Percentiles rank a stretch among this genome's conserved stretches.
These are phyloP conservation scores for Ceratocystis alfenasii DNA, from an alignment of 2,329 filamentous ascomycete genomes.

Conservation along the genomic window DNA sequence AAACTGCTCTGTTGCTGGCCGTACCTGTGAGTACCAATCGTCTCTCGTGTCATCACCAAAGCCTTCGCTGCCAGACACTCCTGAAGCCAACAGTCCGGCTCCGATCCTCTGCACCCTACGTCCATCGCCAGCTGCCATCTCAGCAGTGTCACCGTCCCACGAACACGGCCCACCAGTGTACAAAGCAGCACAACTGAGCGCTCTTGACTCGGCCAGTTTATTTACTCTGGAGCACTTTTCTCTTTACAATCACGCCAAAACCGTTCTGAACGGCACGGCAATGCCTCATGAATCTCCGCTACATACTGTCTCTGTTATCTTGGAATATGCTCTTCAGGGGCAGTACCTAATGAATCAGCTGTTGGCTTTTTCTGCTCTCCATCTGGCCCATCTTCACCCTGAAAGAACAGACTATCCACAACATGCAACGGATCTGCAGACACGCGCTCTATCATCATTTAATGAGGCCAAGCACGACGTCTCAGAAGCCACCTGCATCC, in stretches of 20 bases:
- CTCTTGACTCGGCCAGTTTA: constrained; percentile 21
- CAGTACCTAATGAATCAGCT: constrained; percentile 39
- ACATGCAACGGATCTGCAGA: constrained; percentile 36
- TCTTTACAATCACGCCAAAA: constrained; percentile 28
- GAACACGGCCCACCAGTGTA: not conserved
- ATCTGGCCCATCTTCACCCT: constrained; percentile 29
- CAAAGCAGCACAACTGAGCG: not conserved
- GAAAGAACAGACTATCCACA: constrained; percentile 28
- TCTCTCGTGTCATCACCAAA: constrained; percentile 13
- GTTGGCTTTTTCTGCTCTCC: constrained; percentile 36
- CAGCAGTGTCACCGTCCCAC: not conserved
- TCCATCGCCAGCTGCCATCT: not conserved
- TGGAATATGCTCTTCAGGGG: constrained; percentile 26
- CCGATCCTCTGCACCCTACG: not conserved
- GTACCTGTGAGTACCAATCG: constrained; percentile 29
- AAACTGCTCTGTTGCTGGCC: constrained; percentile 32
- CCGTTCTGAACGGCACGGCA: constrained; percentile 27
- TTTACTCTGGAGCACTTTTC: constrained; percentile 33
- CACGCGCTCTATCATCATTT: constrained; percentile 30
- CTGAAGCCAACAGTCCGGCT: not conserved
- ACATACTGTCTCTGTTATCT: not conserved
- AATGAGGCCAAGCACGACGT: not conserved
- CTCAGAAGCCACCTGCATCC: not conserved
- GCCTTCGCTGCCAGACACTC: not conserved
- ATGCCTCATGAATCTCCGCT: not conserved